phyloP scores from a whole-genome alignment of 192 early-diverging fungal genomes.

The Oehlia diaphana region DNA sequence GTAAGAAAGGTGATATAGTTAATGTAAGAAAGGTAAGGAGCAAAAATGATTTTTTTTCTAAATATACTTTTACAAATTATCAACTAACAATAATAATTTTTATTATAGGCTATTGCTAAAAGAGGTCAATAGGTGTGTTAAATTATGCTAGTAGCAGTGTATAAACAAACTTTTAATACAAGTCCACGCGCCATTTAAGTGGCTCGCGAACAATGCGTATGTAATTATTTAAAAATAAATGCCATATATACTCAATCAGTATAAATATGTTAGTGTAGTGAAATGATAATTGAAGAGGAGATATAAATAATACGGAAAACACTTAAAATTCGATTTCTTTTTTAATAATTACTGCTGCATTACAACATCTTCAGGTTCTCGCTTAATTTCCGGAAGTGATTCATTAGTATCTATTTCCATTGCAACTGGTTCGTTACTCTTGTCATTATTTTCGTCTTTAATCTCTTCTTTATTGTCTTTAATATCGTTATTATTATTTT shows the following conservation, averaged over 20 bases:
- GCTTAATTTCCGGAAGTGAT: not conserved
- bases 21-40: slow-evolving; percentile 51
- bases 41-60: slow-evolving; percentile 4
- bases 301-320: not conserved
- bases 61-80: not conserved
- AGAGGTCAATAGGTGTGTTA: not conserved
- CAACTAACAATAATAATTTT: not conserved
- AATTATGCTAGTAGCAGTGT: not conserved
- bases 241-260: not conserved
- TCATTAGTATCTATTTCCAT: slow-evolving; percentile 16
- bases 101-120: slow-evolving; percentile 22
- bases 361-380: not conserved
- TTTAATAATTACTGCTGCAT: not conserved
- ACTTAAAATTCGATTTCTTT: not conserved
- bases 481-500: not conserved
- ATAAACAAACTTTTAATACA: not conserved
- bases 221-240: not conserved
- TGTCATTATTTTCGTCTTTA: not conserved
- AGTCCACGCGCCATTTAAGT: too few species aligned
- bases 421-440: not conserved
- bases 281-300: not conserved
- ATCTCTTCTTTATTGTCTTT: not conserved
- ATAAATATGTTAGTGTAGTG: not conserved
- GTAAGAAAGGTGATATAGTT: slow-evolving; percentile 40
- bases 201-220: too few species aligned